phyloP scores from a whole-genome alignment of 345 rosid genomes.

The Populus simonii region DNA sequence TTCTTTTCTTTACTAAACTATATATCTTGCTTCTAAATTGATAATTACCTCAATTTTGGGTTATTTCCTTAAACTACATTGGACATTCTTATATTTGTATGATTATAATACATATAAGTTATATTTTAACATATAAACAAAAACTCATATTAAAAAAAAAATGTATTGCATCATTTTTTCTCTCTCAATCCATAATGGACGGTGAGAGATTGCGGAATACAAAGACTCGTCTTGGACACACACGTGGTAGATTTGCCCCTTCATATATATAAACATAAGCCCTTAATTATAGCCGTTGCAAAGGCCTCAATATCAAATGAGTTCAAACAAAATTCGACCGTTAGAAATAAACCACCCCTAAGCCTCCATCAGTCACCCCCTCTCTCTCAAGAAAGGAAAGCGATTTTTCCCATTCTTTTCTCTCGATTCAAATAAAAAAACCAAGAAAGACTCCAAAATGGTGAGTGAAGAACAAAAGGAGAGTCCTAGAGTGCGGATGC shows the following conservation, averaged over 20 bases:
- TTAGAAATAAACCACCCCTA: neutral
- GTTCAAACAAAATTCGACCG: slow-evolving; percentile 20
- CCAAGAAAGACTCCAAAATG: slow-evolving; percentile 31
- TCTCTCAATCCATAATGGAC: neutral
- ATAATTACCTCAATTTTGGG: too few relatives aligned
- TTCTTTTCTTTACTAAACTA: too few relatives aligned
- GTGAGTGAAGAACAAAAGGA: slow-evolving; percentile 32
- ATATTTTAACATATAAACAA: too few relatives aligned
- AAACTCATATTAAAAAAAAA: too few relatives aligned
- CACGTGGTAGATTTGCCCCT: neutral
- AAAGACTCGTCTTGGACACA: neutral
- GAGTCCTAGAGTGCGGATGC: slow-evolving; percentile 29
- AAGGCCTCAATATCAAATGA: neutral
- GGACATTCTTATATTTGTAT: too few relatives aligned
- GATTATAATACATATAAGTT: too few relatives aligned
- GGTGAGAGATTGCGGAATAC: neutral
- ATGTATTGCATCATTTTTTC: too few relatives aligned
- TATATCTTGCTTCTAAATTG: too few relatives aligned
- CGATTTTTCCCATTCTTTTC: neutral
- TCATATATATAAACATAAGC: neutral
- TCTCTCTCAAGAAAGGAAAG: neutral
- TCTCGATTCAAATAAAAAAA: neutral
- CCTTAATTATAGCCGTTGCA: slow-evolving; percentile 22
- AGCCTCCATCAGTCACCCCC: neutral
- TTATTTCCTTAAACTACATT: too few relatives aligned